phyloP scores from a whole-genome alignment of 495 filamentous ascomycete species.

The Aspergillus ellipticus region DNA sequence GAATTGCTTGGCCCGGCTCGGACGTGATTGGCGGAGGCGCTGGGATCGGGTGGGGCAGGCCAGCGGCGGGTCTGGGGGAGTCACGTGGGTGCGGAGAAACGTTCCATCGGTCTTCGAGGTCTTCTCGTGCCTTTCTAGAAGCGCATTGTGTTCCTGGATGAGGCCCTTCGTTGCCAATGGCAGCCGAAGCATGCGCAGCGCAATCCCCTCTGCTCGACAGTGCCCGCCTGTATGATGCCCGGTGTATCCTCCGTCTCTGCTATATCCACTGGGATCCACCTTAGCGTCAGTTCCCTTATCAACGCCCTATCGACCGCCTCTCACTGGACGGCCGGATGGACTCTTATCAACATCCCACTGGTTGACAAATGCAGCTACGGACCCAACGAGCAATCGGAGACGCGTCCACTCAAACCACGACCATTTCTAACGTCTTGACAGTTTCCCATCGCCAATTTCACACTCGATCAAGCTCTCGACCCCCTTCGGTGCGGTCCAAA shows the following conservation, averaged over 20 bases:
- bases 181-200: neutral
- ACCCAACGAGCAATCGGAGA: neutral
- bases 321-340: neutral
- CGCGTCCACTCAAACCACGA: neutral
- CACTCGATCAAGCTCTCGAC: constrained; percentile 32
- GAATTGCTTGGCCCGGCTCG: neutral
- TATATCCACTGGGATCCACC: neutral
- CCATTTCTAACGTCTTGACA: neutral
- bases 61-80: neutral
- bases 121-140: neutral
- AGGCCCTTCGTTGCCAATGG: neutral
- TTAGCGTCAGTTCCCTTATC: neutral
- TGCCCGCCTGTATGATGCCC: neutral
- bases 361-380: neutral
- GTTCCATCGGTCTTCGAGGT: neutral
- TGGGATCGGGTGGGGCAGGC: neutral
- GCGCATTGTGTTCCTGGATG: neutral
- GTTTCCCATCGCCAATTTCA: constrained; percentile 14
- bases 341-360: neutral
- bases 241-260: neutral
- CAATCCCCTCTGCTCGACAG: neutral
- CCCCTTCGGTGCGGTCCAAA: constrained; percentile 22
- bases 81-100: constrained; percentile 10
- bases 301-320: neutral
- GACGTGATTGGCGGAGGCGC: neutral